phyloP scores from a whole-genome alignment of 768 basidiomycete genomes.

The Cytidiella melzeri region DNA sequence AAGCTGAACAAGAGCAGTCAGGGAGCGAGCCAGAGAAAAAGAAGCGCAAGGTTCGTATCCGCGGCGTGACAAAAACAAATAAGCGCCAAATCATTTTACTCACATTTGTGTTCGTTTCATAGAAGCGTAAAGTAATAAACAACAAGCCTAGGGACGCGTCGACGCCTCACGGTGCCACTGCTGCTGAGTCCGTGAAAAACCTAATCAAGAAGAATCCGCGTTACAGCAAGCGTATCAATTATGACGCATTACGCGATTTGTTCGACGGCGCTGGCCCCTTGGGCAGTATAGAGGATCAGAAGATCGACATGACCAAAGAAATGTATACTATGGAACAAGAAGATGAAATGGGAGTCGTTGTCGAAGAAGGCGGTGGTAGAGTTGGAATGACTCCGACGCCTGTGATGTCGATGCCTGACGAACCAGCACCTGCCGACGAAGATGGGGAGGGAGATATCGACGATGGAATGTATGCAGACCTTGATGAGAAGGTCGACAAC shows the following conservation, averaged over 20 bases:
- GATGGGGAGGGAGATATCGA: constrained; percentile 17
- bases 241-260: constrained; percentile 78
- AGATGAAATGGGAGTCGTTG: constrained; percentile 31
- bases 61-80: constrained; percentile 28
- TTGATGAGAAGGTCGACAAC: constrained; percentile 37
- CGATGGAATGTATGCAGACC: constrained; percentile 24
- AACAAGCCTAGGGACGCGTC: constrained; percentile 67
- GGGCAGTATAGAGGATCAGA: constrained; percentile 29
- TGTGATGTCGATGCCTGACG: constrained; percentile 29
- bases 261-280: constrained; percentile 35
- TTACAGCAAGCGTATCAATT: constrained; percentile 92
- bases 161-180: constrained; percentile 60
- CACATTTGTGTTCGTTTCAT: constrained; percentile 9
- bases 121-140: constrained; percentile 61
- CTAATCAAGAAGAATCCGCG: constrained; percentile 80
- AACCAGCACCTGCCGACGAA: constrained; percentile 14
- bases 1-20: constrained; percentile 46
- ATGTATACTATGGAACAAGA: constrained; percentile 51
- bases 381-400: constrained; percentile 18
- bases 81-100: constrained; percentile 14
- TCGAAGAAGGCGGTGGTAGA: constrained; percentile 33
- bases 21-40: constrained; percentile 36
- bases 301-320: constrained; percentile 40
- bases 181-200: constrained; percentile 71
- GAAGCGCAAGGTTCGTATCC: constrained; percentile 75